Base-by-base conservation (phyloP, 352 stramenopile genomes). In the Phytopythium aichiense region DNA sequence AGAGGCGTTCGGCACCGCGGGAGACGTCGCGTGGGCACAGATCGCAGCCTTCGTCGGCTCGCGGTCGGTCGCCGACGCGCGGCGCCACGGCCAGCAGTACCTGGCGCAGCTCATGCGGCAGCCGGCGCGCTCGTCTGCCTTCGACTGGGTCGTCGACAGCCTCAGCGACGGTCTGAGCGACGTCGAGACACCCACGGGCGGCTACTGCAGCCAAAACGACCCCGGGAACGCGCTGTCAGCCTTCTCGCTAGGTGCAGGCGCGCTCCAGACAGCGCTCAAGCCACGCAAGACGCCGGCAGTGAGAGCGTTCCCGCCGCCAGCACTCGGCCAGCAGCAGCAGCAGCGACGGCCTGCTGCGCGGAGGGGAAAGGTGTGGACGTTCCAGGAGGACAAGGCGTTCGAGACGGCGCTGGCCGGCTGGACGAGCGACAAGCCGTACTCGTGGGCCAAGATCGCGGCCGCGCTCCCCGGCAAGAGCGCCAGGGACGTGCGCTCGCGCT, bases 321-420 rank as follows among this genome's bases (percentile, higher is more conserved):
- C 35, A 48, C 75, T 28, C 70, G 60, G 62, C 45, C 62, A 3
- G 66, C 69, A 56, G 72, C 66, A 53, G 35, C 60, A 58, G 54
- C 65, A 54, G 30, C 66, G 43, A 25, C 72, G 72, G 12, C 35
- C 48, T 74, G 74, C 54, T 16, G 64, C 60, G 48, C 53, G 60
- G 31, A 61, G 58, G 6, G 60, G 69, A n/a, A 90, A 82, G 37
- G 54, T 67, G 15, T 95, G 87, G 87, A 92, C 68, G 33, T 89
- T 90, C 45, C 76, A 93, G 53, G 85, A 95, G 67, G 85, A 95
- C 62, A 91, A 91, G 68, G 70, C 77, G 3, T 86, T 95, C 58
- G 87, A 95, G 67, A 82, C 66, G 35, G 79, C 76, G 43, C 69
- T 95, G 18, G 85, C 85, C 55, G 60, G 70, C 48, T 94, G 84